phyloP scores from a whole-genome alignment of 495 filamentous ascomycete genomes.

The Penicillium turbatum region DNA sequence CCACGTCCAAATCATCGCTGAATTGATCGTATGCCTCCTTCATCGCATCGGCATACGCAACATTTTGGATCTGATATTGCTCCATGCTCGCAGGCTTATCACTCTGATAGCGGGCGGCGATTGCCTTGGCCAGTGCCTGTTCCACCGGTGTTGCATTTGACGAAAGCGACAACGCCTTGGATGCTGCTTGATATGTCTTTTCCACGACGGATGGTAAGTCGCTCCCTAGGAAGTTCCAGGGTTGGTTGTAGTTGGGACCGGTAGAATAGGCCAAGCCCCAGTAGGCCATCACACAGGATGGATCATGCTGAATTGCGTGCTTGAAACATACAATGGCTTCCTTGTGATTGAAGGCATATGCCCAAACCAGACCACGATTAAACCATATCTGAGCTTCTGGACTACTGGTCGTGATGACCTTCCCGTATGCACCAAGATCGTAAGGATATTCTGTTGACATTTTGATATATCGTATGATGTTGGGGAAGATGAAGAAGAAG shows the following conservation, averaged over 20 bases:
- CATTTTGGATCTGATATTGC: constrained; percentile 47
- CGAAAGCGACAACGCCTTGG: constrained; percentile 33
- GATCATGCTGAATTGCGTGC: constrained; percentile 50
- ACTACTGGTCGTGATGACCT: constrained; percentile 18
- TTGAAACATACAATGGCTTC: constrained; percentile 52
- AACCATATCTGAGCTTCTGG: constrained; percentile 35
- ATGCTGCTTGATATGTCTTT: constrained; percentile 39
- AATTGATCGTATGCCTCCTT: constrained; percentile 47
- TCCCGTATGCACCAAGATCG: constrained; percentile 19
- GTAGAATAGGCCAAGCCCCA: constrained; percentile 63
- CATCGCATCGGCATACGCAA: constrained; percentile 58
- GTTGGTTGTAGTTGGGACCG: constrained; percentile 70
- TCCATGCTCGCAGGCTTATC: constrained; percentile 26
- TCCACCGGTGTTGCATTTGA: constrained; percentile 41
- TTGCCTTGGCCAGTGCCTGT: constrained; percentile 50
- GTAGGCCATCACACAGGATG: constrained; percentile 55
- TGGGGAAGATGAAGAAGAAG: constrained; percentile 1
- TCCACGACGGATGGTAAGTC: constrained; percentile 43
- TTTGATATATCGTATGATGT: constrained; percentile 3
- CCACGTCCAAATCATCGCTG: constrained; percentile 53
- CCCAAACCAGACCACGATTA: constrained; percentile 34
- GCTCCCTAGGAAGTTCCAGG: constrained; percentile 58
- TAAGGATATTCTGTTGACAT: constrained; percentile 15
- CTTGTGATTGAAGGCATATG: constrained; percentile 37
- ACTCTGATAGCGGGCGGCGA: constrained; percentile 51